Conservation (phyloP, 1,284 basidiomycete species). For the Marasmius tenuissimus region DNA sequence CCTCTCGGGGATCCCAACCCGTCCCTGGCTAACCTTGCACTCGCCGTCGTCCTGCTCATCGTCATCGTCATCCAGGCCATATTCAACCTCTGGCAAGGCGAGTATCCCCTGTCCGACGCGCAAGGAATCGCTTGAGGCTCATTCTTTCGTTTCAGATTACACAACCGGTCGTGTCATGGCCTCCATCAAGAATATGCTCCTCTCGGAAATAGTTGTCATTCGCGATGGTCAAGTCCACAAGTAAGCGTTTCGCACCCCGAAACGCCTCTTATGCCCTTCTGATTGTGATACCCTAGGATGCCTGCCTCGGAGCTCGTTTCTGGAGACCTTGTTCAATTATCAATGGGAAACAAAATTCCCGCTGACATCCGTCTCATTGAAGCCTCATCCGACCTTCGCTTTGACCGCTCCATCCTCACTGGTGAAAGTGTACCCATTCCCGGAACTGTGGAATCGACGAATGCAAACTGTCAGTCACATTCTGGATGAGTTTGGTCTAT, state of each 20-base stretch:
- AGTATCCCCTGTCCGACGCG: background rate
- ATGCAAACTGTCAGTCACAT: slow-evolving; percentile 29
- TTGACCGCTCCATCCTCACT: slow-evolving; percentile 63
- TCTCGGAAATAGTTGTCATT: slow-evolving; percentile 46
- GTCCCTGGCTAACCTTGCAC: slow-evolving; percentile 44
- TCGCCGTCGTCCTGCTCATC: slow-evolving; percentile 48
- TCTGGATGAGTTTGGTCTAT: background rate
- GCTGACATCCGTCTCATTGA: slow-evolving; percentile 68
- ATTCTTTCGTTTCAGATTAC: slow-evolving; percentile 26
- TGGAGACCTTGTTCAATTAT: slow-evolving; percentile 61
- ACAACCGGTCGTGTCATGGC: slow-evolving; percentile 48
- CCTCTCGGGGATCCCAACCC: slow-evolving; percentile 50
- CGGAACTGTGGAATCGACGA: slow-evolving; percentile 28
- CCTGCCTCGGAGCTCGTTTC: slow-evolving; percentile 64
- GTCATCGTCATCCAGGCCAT: slow-evolving; percentile 39
- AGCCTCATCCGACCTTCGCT: slow-evolving; percentile 54
- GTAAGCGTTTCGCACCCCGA: slow-evolving; percentile 9
- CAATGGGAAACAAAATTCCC: slow-evolving; percentile 62
- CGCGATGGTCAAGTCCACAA: slow-evolving; percentile 38
- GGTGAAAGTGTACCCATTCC: slow-evolving; percentile 44
- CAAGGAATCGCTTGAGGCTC: background rate
- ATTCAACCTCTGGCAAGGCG: slow-evolving; percentile 48
- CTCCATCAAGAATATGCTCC: slow-evolving; percentile 52
- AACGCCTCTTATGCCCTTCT: background rate
- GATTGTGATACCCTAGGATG: slow-evolving; percentile 15